phyloP scores from a whole-genome alignment of 1,139 yeast species.

The Pichia sp. region DNA sequence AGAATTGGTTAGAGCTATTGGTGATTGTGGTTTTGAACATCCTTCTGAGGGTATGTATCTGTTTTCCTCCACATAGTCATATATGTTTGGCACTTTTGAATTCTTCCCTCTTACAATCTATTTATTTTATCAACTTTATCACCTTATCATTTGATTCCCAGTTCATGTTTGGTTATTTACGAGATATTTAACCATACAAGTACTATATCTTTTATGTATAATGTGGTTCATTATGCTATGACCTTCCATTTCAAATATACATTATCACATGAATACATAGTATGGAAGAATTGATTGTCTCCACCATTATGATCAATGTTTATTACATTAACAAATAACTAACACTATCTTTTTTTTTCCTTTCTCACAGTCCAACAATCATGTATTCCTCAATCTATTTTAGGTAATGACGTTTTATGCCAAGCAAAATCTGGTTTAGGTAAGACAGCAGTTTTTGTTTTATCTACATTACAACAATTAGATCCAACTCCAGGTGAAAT shows the following conservation, averaged over 20 bases:
- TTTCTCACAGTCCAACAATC: constrained; percentile 81
- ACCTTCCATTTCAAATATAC: not conserved
- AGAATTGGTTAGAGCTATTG: constrained; percentile 93
- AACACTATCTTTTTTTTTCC: not conserved
- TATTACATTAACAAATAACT: not conserved
- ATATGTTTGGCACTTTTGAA: not conserved
- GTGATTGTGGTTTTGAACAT: constrained; percentile 99
- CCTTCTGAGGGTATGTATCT: constrained; percentile 89
- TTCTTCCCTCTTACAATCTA: not conserved
- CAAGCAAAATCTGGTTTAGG: constrained; percentile 99
- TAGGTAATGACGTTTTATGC: constrained; percentile 96
- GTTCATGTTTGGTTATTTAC: not conserved
- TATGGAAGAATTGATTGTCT: not conserved
- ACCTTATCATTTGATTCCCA: not conserved
- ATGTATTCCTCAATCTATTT: constrained; percentile 95
- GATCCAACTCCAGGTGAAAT: constrained; percentile 98
- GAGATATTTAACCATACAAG: too few relatives aligned
- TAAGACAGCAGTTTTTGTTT: constrained; percentile 96
- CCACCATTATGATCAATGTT: not conserved
- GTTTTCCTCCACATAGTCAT: not conserved
- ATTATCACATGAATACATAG: not conserved
- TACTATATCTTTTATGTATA: too few relatives aligned
- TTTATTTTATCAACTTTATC: not conserved
- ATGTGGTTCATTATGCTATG: not conserved
- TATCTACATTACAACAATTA: constrained; percentile 92